phyloP scores from a whole-genome alignment of 495 filamentous ascomycete species.

The Sphaerosporella brunnea region DNA sequence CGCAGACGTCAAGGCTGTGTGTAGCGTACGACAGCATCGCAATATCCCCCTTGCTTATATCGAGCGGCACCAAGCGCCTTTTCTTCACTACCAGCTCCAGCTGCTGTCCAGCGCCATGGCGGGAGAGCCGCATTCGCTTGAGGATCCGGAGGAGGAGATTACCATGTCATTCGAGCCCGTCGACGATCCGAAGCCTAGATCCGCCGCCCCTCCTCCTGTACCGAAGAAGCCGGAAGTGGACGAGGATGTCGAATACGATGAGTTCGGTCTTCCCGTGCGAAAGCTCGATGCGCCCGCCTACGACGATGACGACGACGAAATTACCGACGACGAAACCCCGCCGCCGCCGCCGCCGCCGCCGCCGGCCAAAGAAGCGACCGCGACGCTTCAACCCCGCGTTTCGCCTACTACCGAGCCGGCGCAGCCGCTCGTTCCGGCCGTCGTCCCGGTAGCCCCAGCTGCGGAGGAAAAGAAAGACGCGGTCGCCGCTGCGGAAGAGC shows the following conservation, averaged over 20 bases:
- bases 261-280: conserved; percentile 18
- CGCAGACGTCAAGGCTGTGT: background rate
- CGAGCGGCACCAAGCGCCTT: background rate
- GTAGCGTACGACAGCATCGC: background rate
- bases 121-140: background rate
- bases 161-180: conserved; percentile 6
- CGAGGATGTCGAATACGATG: conserved; percentile 22
- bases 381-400: background rate
- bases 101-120: background rate
- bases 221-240: background rate
- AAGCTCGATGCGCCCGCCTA: conserved; percentile 4
- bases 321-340: background rate
- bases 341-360: background rate
- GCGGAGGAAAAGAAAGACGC: background rate
- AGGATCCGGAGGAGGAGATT: background rate
- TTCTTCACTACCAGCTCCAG: background rate
- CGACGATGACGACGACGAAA: conserved; percentile 1
- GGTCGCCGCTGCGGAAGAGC: background rate
- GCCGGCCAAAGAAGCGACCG: background rate
- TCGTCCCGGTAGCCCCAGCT: background rate
- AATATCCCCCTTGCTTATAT: background rate
- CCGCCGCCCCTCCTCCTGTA: background rate
- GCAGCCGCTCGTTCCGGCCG: background rate
- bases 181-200: background rate
- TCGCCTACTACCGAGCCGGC: background rate